phyloP scores from a whole-genome alignment of 306 rosid species.

The Vigna radiata region DNA sequence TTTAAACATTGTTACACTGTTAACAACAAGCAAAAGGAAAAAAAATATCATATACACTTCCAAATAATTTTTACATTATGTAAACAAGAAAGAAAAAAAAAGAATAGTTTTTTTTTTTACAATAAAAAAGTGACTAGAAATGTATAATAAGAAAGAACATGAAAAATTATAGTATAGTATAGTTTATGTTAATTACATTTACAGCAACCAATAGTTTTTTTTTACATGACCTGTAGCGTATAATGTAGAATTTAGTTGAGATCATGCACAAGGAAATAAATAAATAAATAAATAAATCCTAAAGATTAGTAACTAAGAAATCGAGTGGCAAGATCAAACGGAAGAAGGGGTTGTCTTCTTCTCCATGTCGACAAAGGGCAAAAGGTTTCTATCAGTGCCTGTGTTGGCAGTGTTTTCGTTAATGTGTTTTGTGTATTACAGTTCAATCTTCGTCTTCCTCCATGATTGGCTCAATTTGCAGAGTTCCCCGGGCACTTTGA shows the following conservation, averaged over 20 bases:
- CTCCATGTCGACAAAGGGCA: constrained; percentile 44
- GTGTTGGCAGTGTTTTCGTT: constrained; percentile 58
- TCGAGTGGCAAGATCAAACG: neutral
- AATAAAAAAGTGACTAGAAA: too few species aligned
- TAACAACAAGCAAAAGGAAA: too few species aligned
- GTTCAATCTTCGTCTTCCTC: constrained; percentile 71
- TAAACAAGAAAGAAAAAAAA: too few species aligned
- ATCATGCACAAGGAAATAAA: neutral
- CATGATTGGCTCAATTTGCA: constrained; percentile 74
- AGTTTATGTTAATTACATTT: neutral
- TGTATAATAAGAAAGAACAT: neutral
- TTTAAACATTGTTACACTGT: too few species aligned
- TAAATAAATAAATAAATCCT: neutral
- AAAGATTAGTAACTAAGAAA: neutral
- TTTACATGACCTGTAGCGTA: neutral
- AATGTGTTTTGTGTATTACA: constrained; percentile 62
- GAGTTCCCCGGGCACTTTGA: constrained; percentile 70
- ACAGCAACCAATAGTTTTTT: too few species aligned
- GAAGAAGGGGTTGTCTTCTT: neutral
- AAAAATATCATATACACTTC: too few species aligned
- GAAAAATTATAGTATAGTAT: neutral
- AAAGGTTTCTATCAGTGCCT: constrained; percentile 64
- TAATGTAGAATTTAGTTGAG: neutral
- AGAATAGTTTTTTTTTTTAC: too few species aligned
- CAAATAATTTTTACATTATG: too few species aligned